phyloP scores from a whole-genome alignment of 257 asterid genomes.

The Catharanthus roseus region DNA sequence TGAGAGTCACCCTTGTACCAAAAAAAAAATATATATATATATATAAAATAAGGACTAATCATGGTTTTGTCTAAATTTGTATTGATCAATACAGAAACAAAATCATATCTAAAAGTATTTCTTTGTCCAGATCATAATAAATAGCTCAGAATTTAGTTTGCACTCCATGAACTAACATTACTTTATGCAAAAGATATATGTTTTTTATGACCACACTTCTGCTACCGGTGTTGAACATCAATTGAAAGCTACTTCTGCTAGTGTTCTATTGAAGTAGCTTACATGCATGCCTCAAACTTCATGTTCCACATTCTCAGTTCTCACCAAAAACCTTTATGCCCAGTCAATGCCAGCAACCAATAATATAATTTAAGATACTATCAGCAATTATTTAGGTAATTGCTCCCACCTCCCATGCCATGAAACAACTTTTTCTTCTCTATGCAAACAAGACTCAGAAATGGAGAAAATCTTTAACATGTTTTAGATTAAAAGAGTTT shows the following conservation, averaged over 20 bases:
- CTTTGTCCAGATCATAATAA: background rate
- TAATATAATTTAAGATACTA: background rate
- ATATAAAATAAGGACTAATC: background rate
- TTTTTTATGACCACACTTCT: background rate
- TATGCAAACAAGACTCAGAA: background rate
- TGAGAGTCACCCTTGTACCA: constrained; percentile 1
- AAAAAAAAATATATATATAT: no score
- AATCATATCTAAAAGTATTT: background rate
- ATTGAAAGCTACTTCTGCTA: background rate
- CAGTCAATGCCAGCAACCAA: background rate
- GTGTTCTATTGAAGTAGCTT: background rate
- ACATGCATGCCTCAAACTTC: background rate
- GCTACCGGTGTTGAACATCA: background rate
- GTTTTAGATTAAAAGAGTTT: background rate
- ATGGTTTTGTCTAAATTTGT: background rate
- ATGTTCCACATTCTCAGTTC: background rate
- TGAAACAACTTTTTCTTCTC: background rate
- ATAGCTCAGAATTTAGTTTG: background rate
- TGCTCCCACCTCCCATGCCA: background rate
- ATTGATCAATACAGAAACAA: background rate
- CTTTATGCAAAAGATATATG: no score
- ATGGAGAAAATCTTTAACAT: no score
- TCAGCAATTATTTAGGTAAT: background rate
- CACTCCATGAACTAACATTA: background rate
- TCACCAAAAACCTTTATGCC: background rate